Percentiles rank a stretch among this genome's conserved stretches.
Conservation (phyloP, 2,329 filamentous ascomycete species). For the Chaetomiaceae sp. region DNA sequence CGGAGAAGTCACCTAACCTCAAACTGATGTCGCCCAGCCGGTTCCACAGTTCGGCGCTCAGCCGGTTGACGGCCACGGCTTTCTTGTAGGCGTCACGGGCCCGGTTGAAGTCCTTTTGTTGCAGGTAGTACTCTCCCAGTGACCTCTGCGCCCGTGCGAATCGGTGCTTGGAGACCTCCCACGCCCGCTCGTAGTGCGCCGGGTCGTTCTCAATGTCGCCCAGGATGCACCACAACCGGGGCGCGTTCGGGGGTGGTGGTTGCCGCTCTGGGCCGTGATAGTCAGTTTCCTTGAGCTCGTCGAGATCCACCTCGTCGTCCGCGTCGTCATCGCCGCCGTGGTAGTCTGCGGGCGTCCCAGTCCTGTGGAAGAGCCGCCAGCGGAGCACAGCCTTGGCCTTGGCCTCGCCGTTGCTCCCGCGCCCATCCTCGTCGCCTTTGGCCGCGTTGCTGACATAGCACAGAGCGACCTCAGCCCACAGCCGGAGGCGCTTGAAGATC, state of each 20-base stretch:
- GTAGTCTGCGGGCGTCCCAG: constrained; percentile 30
- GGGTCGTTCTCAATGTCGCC: constrained; percentile 80
- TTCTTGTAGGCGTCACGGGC: constrained; percentile 75
- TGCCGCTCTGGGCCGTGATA: constrained; percentile 61
- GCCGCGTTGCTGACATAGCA: constrained; percentile 66
- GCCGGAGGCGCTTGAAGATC: constrained; percentile 87
- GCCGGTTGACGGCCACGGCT: constrained; percentile 71
- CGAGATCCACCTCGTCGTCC: constrained; percentile 53
- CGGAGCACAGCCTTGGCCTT: constrained; percentile 75
- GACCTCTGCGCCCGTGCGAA: constrained; percentile 87
- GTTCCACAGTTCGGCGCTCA: constrained; percentile 84
- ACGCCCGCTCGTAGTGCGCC: constrained; percentile 75
- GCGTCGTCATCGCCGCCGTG: constrained; percentile 37
- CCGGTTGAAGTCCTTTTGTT: constrained; percentile 59
- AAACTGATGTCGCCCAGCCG: constrained; percentile 84
- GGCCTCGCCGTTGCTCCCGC: constrained; percentile 62
- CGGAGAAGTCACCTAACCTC: constrained; percentile 69
- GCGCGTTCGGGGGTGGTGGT: constrained; percentile 74
- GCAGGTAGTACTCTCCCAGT: constrained; percentile 73
- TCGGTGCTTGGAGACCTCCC: constrained; percentile 75
- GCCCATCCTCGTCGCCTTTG: constrained; percentile 52
- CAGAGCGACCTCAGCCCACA: constrained; percentile 93
- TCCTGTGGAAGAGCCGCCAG: constrained; percentile 71
- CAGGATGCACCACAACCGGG: constrained; percentile 86
- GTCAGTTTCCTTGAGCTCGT: constrained; percentile 49